A percentile compares a stretch with the other conserved stretches of the same genome.
Evolutionary conservation across 805 yeast species (phyloP).

Genomic region (Starmerella floricola): DNA sequence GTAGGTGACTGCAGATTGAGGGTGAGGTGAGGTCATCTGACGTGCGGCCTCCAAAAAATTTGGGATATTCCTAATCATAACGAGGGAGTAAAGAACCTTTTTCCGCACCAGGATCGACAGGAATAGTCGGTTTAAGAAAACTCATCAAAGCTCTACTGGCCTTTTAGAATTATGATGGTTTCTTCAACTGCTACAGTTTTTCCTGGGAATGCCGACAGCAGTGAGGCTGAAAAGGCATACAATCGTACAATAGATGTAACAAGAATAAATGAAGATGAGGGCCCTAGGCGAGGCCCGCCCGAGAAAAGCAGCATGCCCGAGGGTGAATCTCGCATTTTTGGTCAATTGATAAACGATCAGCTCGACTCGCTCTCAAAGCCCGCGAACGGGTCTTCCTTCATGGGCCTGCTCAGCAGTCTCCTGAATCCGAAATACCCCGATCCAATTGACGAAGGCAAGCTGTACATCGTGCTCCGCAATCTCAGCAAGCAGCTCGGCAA

Average conservation of each 20-base stretch:
- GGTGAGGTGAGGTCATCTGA: background rate
- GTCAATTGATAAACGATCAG: slow-evolving; percentile 10
- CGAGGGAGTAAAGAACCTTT: no score
- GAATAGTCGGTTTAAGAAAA: no score
- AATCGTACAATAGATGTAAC: slow-evolving; percentile 10
- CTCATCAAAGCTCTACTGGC: background rate
- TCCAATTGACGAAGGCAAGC: slow-evolving; percentile 29
- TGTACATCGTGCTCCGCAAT: slow-evolving; percentile 43
- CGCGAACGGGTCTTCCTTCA: slow-evolving; percentile 1
- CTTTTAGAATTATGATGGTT: slow-evolving; percentile 11
- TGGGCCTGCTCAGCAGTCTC: background rate
- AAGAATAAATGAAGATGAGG: slow-evolving; percentile 2
- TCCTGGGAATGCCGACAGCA: slow-evolving; percentile 2
- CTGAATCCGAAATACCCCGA: background rate
- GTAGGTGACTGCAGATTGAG: background rate
- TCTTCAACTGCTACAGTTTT: slow-evolving; percentile 6
- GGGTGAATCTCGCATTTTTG: slow-evolving; percentile 2
- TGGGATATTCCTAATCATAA: no score
- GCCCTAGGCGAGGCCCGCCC: background rate
- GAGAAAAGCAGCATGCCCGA: background rate
- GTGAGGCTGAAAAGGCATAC: slow-evolving; percentile 4
- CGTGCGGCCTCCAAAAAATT: background rate
- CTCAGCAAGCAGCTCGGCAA: slow-evolving; percentile 55
- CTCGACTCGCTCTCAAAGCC: slow-evolving; percentile 5
- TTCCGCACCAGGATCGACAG: no score